phyloP scores from a whole-genome alignment of 345 rosid genomes.

The Aquilaria malaccensis region DNA sequence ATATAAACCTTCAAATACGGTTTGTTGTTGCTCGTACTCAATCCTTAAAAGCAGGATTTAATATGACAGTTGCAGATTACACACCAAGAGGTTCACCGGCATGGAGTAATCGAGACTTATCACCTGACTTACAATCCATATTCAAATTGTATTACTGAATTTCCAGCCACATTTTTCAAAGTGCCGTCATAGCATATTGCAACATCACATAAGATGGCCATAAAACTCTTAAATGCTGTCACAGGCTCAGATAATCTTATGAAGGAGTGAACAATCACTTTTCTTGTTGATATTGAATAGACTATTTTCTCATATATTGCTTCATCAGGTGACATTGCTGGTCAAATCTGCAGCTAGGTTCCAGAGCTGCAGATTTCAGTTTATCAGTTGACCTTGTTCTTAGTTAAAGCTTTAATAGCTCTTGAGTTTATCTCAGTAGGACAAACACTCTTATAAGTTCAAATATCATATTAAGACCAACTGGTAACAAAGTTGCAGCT shows the following conservation, averaged over 20 bases:
- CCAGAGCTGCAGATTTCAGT: too few species aligned
- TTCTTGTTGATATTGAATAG: constrained; percentile 78
- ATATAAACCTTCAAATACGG: constrained; percentile 34
- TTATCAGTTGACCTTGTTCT: too few species aligned
- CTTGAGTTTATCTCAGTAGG: too few species aligned
- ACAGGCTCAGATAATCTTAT: constrained; percentile 97
- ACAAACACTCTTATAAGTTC: too few species aligned
- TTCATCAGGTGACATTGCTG: too few species aligned
- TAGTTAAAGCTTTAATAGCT: too few species aligned
- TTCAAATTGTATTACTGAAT: constrained; percentile 76
- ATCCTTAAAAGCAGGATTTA: constrained; percentile 92
- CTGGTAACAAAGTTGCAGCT: too few species aligned
- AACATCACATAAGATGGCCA: constrained; percentile 95
- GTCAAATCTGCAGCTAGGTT: too few species aligned
- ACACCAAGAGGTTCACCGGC: constrained; percentile 99
- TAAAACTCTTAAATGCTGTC: constrained; percentile 82
- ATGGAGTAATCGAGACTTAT: constrained; percentile 43
- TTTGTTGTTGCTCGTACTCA: constrained; percentile 46
- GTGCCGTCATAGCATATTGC: constrained; percentile 90
- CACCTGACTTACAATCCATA: constrained; percentile 50
- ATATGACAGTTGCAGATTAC: constrained; percentile 96
- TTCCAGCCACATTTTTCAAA: constrained; percentile 76
- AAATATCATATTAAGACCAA: too few species aligned
- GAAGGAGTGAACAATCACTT: constrained; percentile 83
- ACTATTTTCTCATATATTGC: constrained; percentile 60